Percentiles rank a stretch among this genome's conserved stretches.
Conservation (phyloP, 352 stramenopile species). For the Pythium aphanidermatum region DNA sequence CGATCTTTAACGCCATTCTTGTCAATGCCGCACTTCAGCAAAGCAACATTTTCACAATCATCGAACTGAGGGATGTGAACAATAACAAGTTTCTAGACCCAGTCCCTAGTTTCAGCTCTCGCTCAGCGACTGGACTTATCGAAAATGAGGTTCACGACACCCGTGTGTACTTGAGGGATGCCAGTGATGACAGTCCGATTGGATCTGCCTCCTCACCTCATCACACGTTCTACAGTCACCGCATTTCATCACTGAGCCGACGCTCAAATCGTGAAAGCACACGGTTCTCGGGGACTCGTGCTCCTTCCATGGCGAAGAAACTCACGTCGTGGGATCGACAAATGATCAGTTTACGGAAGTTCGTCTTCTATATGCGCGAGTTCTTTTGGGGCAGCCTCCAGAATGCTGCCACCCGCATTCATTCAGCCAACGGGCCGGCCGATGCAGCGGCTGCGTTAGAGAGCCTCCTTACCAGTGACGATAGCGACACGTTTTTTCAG, state of each 20-base stretch:
- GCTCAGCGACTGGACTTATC: too few relatives aligned
- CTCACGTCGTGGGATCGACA: constrained; percentile 40
- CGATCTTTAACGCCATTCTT: constrained; percentile 83
- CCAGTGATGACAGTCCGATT: constrained; percentile 1
- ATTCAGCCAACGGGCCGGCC: constrained; percentile 18
- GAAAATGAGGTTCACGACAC: constrained; percentile 1
- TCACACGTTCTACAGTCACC: constrained; percentile 10
- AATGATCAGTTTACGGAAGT: neutral
- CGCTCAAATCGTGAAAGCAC: constrained; percentile 12
- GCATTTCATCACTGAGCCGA: constrained; percentile 13
- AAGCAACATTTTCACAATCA: constrained; percentile 77
- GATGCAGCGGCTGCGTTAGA: constrained; percentile 17
- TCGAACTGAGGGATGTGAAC: constrained; percentile 77
- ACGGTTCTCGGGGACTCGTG: constrained; percentile 1
- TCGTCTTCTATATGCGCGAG: constrained; percentile 18
- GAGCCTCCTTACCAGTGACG: constrained; percentile 29
- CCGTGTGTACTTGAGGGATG: constrained; percentile 1
- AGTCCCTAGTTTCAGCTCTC: constrained; percentile 52
- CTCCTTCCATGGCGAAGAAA: constrained; percentile 30
- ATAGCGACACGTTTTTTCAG: constrained; percentile 82
- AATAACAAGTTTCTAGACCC: constrained; percentile 82
- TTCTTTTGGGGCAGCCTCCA: constrained; percentile 68
- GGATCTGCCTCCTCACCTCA: constrained; percentile 8
- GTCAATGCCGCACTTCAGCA: constrained; percentile 64
- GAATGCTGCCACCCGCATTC: constrained; percentile 46